Percentiles rank a stretch among this genome's conserved stretches.
Conservation (phyloP, 1,139 yeast genomes). For the Candida buenavistaensis region DNA sequence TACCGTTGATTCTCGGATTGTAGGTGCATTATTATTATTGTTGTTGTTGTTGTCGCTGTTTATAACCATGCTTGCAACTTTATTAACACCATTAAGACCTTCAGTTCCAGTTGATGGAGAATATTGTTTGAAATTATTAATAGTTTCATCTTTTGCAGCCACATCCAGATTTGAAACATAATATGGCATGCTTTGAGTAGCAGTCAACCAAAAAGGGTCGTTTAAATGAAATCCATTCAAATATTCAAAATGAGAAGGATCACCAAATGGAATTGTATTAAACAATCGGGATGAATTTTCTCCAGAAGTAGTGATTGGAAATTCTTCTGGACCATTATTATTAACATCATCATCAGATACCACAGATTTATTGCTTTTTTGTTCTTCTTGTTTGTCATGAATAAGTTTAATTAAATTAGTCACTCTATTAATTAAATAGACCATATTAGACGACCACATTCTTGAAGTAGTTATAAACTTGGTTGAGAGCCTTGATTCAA, state of each 20-base stretch:
- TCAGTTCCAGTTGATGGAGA: too few relatives aligned
- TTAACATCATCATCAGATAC: slow-evolving; percentile 3
- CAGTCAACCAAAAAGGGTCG: slow-evolving; percentile 48
- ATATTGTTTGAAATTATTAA: slow-evolving; percentile 8
- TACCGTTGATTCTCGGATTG: too few relatives aligned
- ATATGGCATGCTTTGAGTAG: slow-evolving; percentile 42
- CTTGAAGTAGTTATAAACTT: slow-evolving; percentile 21
- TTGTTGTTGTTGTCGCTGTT: too few relatives aligned
- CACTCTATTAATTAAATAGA: slow-evolving; percentile 33
- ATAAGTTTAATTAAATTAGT: slow-evolving; percentile 31
- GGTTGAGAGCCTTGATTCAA: slow-evolving; percentile 25
- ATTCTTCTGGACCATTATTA: slow-evolving; percentile 2
- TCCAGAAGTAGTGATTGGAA: slow-evolving; percentile 13
- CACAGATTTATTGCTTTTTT: neutral
- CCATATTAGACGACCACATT: slow-evolving; percentile 41
- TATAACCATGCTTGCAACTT: too few relatives aligned
- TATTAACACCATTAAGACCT: too few relatives aligned
- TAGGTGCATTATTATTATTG: too few relatives aligned
- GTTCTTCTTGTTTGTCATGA: slow-evolving; percentile 21
- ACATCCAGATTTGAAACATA: slow-evolving; percentile 31
- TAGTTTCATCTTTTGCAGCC: slow-evolving; percentile 1
- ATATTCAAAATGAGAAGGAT: slow-evolving; percentile 15
- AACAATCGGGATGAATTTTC: slow-evolving; percentile 13
- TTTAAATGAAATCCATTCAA: slow-evolving; percentile 27
- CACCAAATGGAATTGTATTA: slow-evolving; percentile 14